These are phyloP conservation scores for Cutaneotrichosporon cavernicola DNA, from an alignment of 1,284 basidiomycete species.

Conservation along the genomic window DNA sequence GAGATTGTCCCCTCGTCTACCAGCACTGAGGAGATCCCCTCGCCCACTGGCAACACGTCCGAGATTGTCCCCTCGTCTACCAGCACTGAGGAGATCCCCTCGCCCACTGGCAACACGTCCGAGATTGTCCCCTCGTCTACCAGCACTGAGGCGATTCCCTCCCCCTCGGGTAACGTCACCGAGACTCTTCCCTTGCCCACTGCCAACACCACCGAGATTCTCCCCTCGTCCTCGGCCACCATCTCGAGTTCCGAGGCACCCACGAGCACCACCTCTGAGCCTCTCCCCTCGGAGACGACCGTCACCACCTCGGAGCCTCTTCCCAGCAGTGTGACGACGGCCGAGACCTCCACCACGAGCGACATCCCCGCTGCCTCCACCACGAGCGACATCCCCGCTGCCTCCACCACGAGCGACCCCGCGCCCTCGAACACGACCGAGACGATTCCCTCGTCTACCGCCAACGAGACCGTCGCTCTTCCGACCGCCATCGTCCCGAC, in stretches of 20 bases:
- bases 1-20: slow-evolving; percentile 19
- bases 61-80: slow-evolving; percentile 19
- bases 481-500: slow-evolving; percentile 16
- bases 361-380: neutral
- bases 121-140: neutral
- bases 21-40: neutral
- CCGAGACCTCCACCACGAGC: slow-evolving; percentile 11
- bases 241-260: neutral
- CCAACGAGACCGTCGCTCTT: neutral
- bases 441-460: neutral
- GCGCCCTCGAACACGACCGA: slow-evolving; percentile 6
- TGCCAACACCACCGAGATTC: slow-evolving; percentile 3
- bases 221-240: slow-evolving; percentile 5
- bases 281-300: neutral
- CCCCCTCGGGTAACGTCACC: slow-evolving; percentile 5
- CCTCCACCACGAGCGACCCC: neutral
- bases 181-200: slow-evolving; percentile 8
- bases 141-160: neutral
- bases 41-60: slow-evolving; percentile 9
- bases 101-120: too few relatives aligned
- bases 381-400: neutral
- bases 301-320: slow-evolving; percentile 3
- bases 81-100: neutral
- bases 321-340: slow-evolving; percentile 6
- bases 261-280: slow-evolving; percentile 1